phyloP scores from a whole-genome alignment of 352 stramenopile genomes.

The Chrysophaeum taylorii region DNA sequence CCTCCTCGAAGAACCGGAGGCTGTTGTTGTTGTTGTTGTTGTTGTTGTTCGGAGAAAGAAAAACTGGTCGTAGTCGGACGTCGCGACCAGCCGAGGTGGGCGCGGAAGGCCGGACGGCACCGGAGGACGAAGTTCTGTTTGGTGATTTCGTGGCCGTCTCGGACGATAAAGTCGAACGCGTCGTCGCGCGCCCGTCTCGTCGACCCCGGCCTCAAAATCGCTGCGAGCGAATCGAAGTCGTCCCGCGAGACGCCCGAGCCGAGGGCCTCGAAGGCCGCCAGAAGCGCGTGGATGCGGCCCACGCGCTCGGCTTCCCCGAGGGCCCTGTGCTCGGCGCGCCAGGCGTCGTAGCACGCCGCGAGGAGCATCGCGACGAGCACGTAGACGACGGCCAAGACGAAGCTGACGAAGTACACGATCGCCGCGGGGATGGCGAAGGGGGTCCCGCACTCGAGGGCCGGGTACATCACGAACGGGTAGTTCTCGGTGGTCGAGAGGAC shows the following conservation, averaged over 20 bases:
- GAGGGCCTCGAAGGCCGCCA: slow-evolving; percentile 15
- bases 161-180: no score
- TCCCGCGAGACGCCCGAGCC: no score
- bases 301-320: background rate
- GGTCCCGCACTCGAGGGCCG: background rate
- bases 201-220: no score
- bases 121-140: no score
- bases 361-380: slow-evolving; percentile 16
- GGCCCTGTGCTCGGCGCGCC: background rate
- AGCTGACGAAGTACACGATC: slow-evolving; percentile 20
- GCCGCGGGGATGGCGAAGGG: background rate
- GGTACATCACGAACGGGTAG: slow-evolving; percentile 19
- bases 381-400: slow-evolving; percentile 18
- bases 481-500: slow-evolving; percentile 22
- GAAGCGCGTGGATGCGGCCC: slow-evolving; percentile 13
- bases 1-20: no score
- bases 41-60: no score
- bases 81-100: no score
- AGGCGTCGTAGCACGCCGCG: slow-evolving; percentile 19
- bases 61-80: no score
- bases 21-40: no score
- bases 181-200: no score
- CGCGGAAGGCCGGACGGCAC: no score
- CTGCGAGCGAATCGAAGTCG: no score
- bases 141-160: background rate